Conservation (phyloP, 495 filamentous ascomycete genomes). For the Aspergillus leporis region DNA sequence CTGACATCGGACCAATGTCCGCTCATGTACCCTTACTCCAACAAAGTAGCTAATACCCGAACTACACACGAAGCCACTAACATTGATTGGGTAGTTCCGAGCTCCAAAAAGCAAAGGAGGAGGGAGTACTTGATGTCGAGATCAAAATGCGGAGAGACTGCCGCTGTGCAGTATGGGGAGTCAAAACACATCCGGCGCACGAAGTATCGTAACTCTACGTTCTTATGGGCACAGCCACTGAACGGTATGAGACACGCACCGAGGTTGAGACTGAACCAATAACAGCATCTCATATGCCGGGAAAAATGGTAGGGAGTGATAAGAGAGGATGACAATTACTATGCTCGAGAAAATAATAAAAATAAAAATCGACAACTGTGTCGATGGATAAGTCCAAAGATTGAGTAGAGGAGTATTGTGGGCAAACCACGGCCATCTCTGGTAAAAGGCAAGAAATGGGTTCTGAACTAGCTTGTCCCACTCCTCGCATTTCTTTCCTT, state of each 20-base stretch:
- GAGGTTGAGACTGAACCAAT: neutral
- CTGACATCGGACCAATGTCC: neutral
- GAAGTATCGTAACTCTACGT: neutral
- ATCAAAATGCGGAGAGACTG: too few species aligned
- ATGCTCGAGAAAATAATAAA: slow-evolving; percentile 21
- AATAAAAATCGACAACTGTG: slow-evolving; percentile 42
- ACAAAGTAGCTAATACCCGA: neutral
- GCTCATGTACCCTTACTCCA: neutral
- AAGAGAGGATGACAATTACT: slow-evolving; percentile 4
- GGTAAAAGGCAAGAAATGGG: slow-evolving; percentile 72
- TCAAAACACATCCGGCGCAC: neutral
- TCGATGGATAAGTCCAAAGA: slow-evolving; percentile 57
- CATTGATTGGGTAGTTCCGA: neutral
- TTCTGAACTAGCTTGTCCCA: slow-evolving; percentile 58
- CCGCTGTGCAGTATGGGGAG: neutral
- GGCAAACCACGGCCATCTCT: slow-evolving; percentile 65
- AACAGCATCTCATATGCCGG: neutral
- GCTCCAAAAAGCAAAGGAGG: neutral
- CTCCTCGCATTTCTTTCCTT: slow-evolving; percentile 31
- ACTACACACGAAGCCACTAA: neutral
- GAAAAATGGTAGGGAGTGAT: slow-evolving; percentile 1
- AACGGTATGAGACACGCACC: slow-evolving; percentile 9
- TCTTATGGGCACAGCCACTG: slow-evolving; percentile 6
- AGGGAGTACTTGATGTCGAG: neutral
- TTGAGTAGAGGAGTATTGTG: slow-evolving; percentile 57